Conservation (phyloP, 106 monocot species). For the Phalaenopsis aphrodite region DNA sequence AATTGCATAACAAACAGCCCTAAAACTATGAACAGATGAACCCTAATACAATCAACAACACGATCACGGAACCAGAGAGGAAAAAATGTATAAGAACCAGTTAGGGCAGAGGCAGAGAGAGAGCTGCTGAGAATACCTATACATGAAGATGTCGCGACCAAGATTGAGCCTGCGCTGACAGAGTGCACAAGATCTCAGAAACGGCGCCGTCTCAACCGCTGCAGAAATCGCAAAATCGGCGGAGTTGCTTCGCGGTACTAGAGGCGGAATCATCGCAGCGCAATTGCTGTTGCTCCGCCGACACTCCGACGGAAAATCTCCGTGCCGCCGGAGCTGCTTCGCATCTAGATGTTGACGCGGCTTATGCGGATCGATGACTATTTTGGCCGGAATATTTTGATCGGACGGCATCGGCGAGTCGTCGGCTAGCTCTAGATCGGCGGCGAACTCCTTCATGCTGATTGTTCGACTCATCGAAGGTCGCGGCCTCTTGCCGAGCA, state of each 20-base stretch:
- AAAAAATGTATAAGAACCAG: neutral
- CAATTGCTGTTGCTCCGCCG: neutral
- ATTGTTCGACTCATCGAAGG: slow-evolving; percentile 16
- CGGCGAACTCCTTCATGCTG: slow-evolving; percentile 15
- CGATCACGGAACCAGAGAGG: too few species aligned
- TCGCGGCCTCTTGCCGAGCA: slow-evolving; percentile 20
- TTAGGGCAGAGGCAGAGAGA: neutral
- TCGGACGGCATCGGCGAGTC: slow-evolving; percentile 12
- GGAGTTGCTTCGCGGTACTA: neutral
- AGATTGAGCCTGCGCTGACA: slow-evolving; percentile 35
- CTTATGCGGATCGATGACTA: neutral
- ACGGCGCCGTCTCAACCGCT: slow-evolving; percentile 23
- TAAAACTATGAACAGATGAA: too few species aligned
- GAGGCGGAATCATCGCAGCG: neutral
- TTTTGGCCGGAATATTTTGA: neutral
- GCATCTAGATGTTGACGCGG: neutral
- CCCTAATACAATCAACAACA: too few species aligned
- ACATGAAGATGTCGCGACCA: slow-evolving; percentile 52
- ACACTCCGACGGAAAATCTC: neutral
- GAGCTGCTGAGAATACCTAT: slow-evolving; percentile 19
- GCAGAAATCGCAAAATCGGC: neutral
- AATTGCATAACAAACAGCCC: too few species aligned
- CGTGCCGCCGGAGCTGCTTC: neutral
- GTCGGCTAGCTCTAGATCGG: slow-evolving; percentile 1
- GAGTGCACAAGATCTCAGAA: slow-evolving; percentile 38